These are phyloP conservation scores for Kodamaea suecica DNA, from an alignment of 1,139 yeast species.

Conservation along the genomic window DNA sequence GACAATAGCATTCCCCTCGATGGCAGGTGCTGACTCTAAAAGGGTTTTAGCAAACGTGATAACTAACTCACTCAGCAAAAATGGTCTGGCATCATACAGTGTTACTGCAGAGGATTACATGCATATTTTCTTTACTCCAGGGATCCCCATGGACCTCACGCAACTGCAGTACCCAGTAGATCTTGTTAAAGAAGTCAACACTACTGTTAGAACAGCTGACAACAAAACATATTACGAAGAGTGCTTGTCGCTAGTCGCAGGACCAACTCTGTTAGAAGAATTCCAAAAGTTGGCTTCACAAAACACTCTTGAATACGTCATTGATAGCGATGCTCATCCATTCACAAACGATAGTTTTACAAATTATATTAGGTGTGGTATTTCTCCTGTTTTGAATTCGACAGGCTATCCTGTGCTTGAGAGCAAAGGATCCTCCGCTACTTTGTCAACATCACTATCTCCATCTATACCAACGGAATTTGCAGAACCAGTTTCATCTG, in stretches of 20 bases:
- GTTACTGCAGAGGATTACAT: constrained; percentile 22
- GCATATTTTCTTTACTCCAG: constrained; percentile 19
- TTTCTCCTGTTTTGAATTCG: constrained; percentile 55
- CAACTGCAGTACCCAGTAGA: too few relatives aligned
- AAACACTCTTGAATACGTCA: constrained; percentile 38
- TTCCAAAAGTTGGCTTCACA: constrained; percentile 20
- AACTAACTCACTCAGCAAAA: constrained; percentile 14
- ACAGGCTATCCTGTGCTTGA: constrained; percentile 18
- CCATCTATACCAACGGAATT: constrained; percentile 1
- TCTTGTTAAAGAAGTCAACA: not conserved
- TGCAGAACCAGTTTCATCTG: not conserved
- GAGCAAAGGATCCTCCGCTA: too few relatives aligned
- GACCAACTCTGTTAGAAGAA: constrained; percentile 10
- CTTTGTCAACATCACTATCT: too few relatives aligned
- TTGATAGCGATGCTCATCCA: constrained; percentile 28
- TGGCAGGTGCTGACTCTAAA: constrained; percentile 41
- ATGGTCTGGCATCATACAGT: constrained; percentile 19
- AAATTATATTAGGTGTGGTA: constrained; percentile 51
- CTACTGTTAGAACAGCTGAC: constrained; percentile 1
- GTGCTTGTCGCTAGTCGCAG: constrained; percentile 12
- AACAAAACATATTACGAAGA: constrained; percentile 5
- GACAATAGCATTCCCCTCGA: constrained; percentile 15
- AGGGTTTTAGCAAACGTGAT: constrained; percentile 41
- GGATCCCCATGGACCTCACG: too few relatives aligned
- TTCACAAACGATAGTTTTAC: constrained; percentile 33